Evolutionary conservation across 2,329 filamentous ascomycete species (phyloP).

Genomic region (Colletotrichum tropicicola): DNA sequence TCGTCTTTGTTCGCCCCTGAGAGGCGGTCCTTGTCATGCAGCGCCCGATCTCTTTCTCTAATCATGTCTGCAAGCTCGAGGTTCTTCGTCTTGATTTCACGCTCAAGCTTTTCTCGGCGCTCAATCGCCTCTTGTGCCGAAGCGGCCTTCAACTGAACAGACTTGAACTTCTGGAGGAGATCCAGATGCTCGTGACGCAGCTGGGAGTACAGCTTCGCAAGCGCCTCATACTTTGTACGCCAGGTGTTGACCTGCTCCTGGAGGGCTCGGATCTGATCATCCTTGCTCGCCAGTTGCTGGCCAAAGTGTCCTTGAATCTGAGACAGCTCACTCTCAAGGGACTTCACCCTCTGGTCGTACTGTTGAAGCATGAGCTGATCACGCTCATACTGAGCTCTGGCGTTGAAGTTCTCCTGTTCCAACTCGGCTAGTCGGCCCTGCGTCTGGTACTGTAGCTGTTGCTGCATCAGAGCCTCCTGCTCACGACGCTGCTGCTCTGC

Average conservation of each 20-base stretch:
- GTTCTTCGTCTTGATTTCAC: constrained; percentile 99
- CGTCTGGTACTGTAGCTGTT: constrained; percentile 93
- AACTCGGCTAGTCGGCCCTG: constrained; percentile 95
- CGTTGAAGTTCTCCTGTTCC: constrained; percentile 93
- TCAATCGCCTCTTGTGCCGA: constrained; percentile 98
- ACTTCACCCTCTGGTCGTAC: constrained; percentile 94
- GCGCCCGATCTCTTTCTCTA: constrained; percentile 88
- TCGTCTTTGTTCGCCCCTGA: constrained; percentile 91
- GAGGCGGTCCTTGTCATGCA: constrained; percentile 92
- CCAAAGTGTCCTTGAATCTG: constrained; percentile 85
- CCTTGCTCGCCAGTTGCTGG: constrained; percentile 87
- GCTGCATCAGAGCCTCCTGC: constrained; percentile 86
- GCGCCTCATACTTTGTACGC: constrained; percentile 94
- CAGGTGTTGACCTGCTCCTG: constrained; percentile 99
- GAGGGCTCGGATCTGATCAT: constrained; percentile 90
- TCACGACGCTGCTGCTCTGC: constrained; percentile 90
- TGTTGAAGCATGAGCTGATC: constrained; percentile 97
- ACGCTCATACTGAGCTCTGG: constrained; percentile 93
- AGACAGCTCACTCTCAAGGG: constrained; percentile 84
- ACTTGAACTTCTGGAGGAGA: constrained; percentile 94
- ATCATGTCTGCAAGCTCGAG: constrained; percentile 99
- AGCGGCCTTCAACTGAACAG: constrained; percentile 93
- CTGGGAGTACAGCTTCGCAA: constrained; percentile 97
- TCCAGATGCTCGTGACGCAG: constrained; percentile 94
- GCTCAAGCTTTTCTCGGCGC: constrained; percentile 90